A percentile compares a stretch with the other conserved stretches of the same genome.
These are phyloP conservation scores for Penicillium sp. DNA, from an alignment of 2,329 filamentous ascomycete genomes.

Conservation along the genomic window DNA sequence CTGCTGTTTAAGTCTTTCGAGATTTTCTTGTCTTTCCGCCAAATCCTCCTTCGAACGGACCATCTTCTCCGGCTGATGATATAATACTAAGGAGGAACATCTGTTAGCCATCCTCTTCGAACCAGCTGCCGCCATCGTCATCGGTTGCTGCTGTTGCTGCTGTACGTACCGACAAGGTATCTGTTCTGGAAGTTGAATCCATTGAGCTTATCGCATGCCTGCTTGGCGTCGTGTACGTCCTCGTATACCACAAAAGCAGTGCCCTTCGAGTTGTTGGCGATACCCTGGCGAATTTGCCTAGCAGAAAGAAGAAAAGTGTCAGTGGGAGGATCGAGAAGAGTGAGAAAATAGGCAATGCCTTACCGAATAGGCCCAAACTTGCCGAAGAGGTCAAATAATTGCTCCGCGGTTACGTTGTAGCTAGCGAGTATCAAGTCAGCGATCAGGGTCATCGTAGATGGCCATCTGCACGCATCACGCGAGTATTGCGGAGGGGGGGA, in stretches of 20 bases:
- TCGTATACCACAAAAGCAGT: conserved; percentile 99
- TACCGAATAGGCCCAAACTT: conserved; percentile 96
- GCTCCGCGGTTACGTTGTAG: conserved; percentile 98
- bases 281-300: conserved; percentile 98
- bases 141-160: background rate
- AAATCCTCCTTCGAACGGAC: conserved; percentile 89
- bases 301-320: conserved; percentile 17
- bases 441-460: background rate
- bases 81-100: conserved; percentile 58
- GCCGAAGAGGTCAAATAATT: conserved; percentile 97
- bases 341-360: conserved; percentile 38
- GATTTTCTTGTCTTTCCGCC: conserved; percentile 89
- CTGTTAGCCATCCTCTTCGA: too few species aligned
- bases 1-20: conserved; percentile 97
- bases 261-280: conserved; percentile 95
- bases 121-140: background rate
- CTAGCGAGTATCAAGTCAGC: conserved; percentile 51
- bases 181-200: conserved; percentile 99
- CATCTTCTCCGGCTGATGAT: conserved; percentile 80
- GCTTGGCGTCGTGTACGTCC: conserved; percentile 98
- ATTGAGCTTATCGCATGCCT: conserved; percentile 99
- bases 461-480: conserved; percentile 1
- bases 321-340: conserved; percentile 10
- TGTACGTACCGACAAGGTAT: conserved; percentile 87
- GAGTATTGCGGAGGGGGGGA: background rate